These are phyloP conservation scores for Pythium graminicola DNA, from an alignment of 352 stramenopile genomes.

Conservation along the genomic window DNA sequence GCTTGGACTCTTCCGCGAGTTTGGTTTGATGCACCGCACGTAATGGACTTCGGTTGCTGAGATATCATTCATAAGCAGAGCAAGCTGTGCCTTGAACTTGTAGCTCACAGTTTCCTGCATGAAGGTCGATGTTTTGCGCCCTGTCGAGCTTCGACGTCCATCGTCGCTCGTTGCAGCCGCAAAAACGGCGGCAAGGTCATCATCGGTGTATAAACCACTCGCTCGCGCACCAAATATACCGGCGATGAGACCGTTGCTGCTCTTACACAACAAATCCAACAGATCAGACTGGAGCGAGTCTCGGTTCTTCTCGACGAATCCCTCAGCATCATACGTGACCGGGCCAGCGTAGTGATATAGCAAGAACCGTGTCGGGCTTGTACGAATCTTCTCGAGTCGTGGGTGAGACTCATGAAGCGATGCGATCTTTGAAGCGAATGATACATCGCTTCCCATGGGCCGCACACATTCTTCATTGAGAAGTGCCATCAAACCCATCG, in stretches of 20 bases:
- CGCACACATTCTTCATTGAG: constrained; percentile 90
- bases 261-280: constrained; percentile 58
- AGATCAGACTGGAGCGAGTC: constrained; percentile 79
- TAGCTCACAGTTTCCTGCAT: constrained; percentile 87
- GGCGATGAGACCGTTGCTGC: constrained; percentile 65
- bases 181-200: constrained; percentile 47
- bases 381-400: constrained; percentile 64
- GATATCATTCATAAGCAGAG: constrained; percentile 83
- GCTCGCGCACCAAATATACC: constrained; percentile 56
- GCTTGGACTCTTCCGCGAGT: constrained; percentile 65
- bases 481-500: constrained; percentile 84
- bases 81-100: constrained; percentile 87
- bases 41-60: constrained; percentile 83
- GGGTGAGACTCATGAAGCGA: constrained; percentile 76
- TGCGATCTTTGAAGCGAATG: constrained; percentile 85
- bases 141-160: constrained; percentile 32
- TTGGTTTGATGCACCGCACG: constrained; percentile 90
- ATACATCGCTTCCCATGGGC: constrained; percentile 80
- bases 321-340: constrained; percentile 75
- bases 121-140: constrained; percentile 69
- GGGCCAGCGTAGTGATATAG: constrained; percentile 76
- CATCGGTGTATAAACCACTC: constrained; percentile 50
- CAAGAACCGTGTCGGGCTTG: constrained; percentile 73
- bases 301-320: constrained; percentile 88
- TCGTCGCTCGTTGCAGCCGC: constrained; percentile 36